Evolutionary conservation across 2,329 filamentous ascomycete genomes (phyloP).

Genomic region (Penicillium oxalicum): DNA sequence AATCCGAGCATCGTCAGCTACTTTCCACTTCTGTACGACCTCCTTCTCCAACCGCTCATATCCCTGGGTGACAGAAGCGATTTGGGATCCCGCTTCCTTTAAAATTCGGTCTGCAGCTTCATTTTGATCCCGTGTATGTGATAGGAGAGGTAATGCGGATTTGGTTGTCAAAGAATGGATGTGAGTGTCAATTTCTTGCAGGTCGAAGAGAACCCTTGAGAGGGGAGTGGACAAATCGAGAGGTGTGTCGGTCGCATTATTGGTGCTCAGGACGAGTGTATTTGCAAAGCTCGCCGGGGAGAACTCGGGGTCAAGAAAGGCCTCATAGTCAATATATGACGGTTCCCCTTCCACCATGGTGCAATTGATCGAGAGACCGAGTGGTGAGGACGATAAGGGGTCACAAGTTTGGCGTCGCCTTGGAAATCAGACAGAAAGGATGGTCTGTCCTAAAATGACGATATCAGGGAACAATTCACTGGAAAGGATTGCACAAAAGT

Average conservation of each 20-base stretch:
- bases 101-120: conserved; percentile 67
- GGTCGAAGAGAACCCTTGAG: conserved; percentile 89
- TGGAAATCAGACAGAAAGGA: too few relatives aligned
- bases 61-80: conserved; percentile 72
- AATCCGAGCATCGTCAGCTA: conserved; percentile 73
- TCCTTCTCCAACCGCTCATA: conserved; percentile 82
- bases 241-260: conserved; percentile 82
- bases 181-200: conserved; percentile 93
- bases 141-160: conserved; percentile 72
- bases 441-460: too few relatives aligned
- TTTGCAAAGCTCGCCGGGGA: conserved; percentile 80
- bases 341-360: conserved; percentile 42
- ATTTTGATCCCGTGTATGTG: conserved; percentile 69
- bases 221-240: conserved; percentile 92
- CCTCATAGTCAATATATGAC: conserved; percentile 93
- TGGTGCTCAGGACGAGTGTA: conserved; percentile 77
- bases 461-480: too few relatives aligned
- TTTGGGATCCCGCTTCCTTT: conserved; percentile 69
- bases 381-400: too few relatives aligned
- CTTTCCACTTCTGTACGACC: conserved; percentile 76
- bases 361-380: not conserved
- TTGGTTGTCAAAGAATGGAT: conserved; percentile 85
- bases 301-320: conserved; percentile 79
- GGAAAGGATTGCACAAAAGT: too few relatives aligned
- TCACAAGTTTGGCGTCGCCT: too few relatives aligned